A percentile compares a stretch with the other conserved stretches of the same genome.
Evolutionary conservation across 306 rosid species (phyloP).

Genomic region (Inga oerstediana): DNA sequence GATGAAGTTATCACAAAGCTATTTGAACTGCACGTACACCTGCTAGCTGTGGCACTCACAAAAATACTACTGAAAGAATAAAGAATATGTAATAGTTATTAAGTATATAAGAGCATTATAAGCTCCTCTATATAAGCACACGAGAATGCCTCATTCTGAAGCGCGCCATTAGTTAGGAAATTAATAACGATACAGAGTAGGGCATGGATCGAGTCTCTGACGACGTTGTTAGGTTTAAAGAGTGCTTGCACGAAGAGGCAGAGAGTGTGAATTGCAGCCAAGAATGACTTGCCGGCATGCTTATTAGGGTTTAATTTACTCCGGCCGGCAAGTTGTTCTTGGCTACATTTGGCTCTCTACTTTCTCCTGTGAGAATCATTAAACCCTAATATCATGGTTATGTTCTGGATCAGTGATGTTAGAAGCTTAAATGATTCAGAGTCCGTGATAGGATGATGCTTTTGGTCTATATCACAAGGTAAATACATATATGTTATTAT

Average conservation of each 20-base stretch:
- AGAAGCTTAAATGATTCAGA: background rate
- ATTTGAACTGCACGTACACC: background rate
- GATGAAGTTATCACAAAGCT: no score
- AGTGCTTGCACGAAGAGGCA: constrained; percentile 32
- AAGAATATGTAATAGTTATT: background rate
- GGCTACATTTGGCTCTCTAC: constrained; percentile 44
- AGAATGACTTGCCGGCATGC: constrained; percentile 56
- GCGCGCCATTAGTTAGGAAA: background rate
- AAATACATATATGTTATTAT: background rate
- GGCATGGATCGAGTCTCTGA: no score
- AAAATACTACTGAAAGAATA: background rate
- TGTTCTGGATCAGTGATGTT: background rate
- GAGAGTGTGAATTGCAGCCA: constrained; percentile 50
- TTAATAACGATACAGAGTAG: background rate
- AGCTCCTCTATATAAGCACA: constrained; percentile 32
- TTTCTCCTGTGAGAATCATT: constrained; percentile 32
- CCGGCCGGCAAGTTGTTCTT: constrained; percentile 49
- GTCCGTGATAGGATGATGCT: background rate
- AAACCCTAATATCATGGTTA: background rate
- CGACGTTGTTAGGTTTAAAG: constrained; percentile 7
- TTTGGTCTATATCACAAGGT: background rate
- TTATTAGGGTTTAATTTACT: background rate
- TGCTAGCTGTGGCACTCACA: background rate
- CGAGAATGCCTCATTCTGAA: constrained; percentile 13
- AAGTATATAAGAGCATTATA: background rate